Base-by-base conservation (phyloP, 805 yeast genomes). In the Candida nitratophila region DNA sequence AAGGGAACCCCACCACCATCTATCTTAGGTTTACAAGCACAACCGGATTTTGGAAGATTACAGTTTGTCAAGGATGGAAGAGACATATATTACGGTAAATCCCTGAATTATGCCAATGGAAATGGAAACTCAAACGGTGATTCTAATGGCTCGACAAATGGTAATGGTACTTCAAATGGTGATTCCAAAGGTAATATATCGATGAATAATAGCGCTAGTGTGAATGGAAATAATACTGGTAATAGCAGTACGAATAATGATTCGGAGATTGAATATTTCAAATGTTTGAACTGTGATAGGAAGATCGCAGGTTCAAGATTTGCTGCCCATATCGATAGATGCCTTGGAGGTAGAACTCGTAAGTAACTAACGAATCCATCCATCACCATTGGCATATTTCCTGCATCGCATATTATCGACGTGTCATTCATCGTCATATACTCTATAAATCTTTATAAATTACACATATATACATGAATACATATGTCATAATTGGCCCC, bases 251-350 rank as follows among this genome's bases (percentile, higher is more conserved):
- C n/a, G 14, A 21, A 9, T 29, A 11, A 37, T 43, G 16, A 37
- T 26, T 12, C 40, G 11, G 40, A 38, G n/a, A 64, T 58, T 37
- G 59, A 60, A 3, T 88, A 89, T 61, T 86, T 88, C 54, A 76
- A 70, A 44, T 91, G 99, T 64, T 72, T 74, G 4, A 83, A 85
- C 51, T 91, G 99, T 63, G 81, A 78, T 17, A 71, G 99, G 45
- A 87, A 83, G 55, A 83, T 91, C 8, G 91, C 96, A 0, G 96
- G 96, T 1, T 83, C 86, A 33, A 69, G 99, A 46, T 90, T 87
- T 70, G 97, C 98, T 2, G 89, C 86, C 36, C 99, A 91, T 64
- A 73, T 91, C 27, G 95, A 89, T 59, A 79, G 96, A 54, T 91
- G 99, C 59, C 63, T 89, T 21, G 86, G 87, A 37, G 85, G 96